Evolutionary conservation across 192 early-diverging fungal genomes (phyloP).

Genomic region (Umbelopsis sp.): DNA sequence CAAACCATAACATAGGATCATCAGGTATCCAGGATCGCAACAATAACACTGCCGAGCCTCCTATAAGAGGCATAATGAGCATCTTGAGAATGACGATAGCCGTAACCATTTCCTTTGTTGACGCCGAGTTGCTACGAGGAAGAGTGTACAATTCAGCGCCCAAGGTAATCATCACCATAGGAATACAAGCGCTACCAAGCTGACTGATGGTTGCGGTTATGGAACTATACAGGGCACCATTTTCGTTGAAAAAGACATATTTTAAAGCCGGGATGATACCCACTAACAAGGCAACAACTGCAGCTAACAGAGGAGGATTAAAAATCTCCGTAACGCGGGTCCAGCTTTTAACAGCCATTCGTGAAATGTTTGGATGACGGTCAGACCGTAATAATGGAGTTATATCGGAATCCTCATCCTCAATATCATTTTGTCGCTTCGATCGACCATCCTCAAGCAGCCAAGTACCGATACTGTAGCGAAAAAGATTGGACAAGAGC

Average conservation of each 20-base stretch:
- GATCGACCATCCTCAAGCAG: constrained; percentile 5
- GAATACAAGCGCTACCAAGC: constrained; percentile 18
- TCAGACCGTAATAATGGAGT: background rate
- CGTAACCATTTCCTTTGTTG: constrained; percentile 10
- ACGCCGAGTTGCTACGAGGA: background rate
- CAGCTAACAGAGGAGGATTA: constrained; percentile 29
- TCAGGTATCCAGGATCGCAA: constrained; percentile 5
- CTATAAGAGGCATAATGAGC: constrained; percentile 27
- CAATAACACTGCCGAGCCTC: background rate
- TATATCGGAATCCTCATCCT: background rate
- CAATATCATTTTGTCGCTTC: background rate
- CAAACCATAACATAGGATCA: constrained; percentile 34
- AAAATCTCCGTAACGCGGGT: background rate
- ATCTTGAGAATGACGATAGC: constrained; percentile 16
- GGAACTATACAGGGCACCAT: background rate
- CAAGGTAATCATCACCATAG: constrained; percentile 25
- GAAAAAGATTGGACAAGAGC: constrained; percentile 18
- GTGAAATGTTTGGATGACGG: background rate
- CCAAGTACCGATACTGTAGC: constrained; percentile 29
- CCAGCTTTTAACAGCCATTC: background rate
- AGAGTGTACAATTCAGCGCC: constrained; percentile 31
- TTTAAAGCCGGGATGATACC: constrained; percentile 20
- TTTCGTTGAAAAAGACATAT: constrained; percentile 1
- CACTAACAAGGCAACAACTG: constrained; percentile 16
- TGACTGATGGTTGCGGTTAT: constrained; percentile 5